These are phyloP conservation scores for Chaetomiaceae sp. DNA, from an alignment of 2,329 filamentous ascomycete species.

Conservation along the genomic window DNA sequence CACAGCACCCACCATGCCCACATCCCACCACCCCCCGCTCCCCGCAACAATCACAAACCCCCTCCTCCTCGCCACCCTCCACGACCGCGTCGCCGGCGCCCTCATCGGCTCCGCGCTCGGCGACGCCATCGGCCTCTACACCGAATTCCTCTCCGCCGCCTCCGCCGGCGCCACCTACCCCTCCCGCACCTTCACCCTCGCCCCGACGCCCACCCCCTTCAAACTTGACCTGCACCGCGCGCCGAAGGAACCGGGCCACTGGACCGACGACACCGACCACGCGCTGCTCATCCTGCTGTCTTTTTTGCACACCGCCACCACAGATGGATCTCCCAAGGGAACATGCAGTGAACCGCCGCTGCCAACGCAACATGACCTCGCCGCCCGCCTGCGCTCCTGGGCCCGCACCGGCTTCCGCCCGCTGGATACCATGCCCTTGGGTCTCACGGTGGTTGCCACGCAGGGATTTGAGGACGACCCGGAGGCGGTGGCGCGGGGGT, in stretches of 20 bases:
- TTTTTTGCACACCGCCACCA: slow-evolving; percentile 37
- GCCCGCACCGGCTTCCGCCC: slow-evolving; percentile 40
- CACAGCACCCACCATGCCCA: neutral
- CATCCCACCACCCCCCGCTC: neutral
- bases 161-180: slow-evolving; percentile 33
- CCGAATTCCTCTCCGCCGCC: slow-evolving; percentile 41
- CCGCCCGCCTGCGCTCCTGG: slow-evolving; percentile 41
- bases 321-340: too few species aligned
- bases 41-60: neutral
- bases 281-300: slow-evolving; percentile 43
- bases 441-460: slow-evolving; percentile 38
- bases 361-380: slow-evolving; percentile 33
- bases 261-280: slow-evolving; percentile 53
- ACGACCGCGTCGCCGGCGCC: slow-evolving; percentile 38
- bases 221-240: slow-evolving; percentile 40
- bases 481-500: slow-evolving; percentile 31
- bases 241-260: slow-evolving; percentile 37
- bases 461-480: slow-evolving; percentile 37
- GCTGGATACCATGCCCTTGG: slow-evolving; percentile 41
- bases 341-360: slow-evolving; percentile 17
- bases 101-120: slow-evolving; percentile 47
- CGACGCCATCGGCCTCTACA: slow-evolving; percentile 49
- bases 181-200: slow-evolving; percentile 34
- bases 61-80: slow-evolving; percentile 20
- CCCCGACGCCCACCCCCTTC: slow-evolving; percentile 34